These are phyloP conservation scores for Golubevia pallescens DNA, from an alignment of 1,284 basidiomycete species.

Conservation along the genomic window DNA sequence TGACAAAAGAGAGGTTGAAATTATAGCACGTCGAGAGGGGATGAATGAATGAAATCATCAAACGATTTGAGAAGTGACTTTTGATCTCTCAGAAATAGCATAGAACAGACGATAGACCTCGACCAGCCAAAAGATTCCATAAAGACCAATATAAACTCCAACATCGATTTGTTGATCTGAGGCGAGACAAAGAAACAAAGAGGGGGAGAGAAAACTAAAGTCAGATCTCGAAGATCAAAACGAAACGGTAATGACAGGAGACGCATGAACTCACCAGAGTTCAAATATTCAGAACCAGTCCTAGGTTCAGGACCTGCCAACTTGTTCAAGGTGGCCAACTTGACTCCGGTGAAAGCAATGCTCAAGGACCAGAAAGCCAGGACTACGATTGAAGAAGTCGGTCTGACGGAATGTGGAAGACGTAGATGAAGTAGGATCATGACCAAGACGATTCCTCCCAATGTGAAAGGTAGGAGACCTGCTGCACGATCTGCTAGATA, in stretches of 20 bases:
- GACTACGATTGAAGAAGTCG: slow-evolving; percentile 13
- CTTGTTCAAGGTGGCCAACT: slow-evolving; percentile 19
- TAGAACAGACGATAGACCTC: too few relatives aligned
- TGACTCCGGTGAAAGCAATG: slow-evolving; percentile 26
- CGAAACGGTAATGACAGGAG: too few relatives aligned
- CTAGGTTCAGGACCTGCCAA: slow-evolving; percentile 25
- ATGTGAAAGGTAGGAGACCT: slow-evolving; percentile 34
- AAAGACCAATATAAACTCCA: slow-evolving; percentile 28
- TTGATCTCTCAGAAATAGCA: too few relatives aligned
- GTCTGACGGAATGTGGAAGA: slow-evolving; percentile 3
- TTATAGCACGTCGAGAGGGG: too few relatives aligned
- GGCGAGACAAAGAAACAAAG: too few relatives aligned
- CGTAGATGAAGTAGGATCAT: slow-evolving; percentile 28
- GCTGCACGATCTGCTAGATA: slow-evolving; percentile 34
- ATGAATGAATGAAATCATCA: too few relatives aligned
- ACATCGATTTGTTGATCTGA: slow-evolving; percentile 39
- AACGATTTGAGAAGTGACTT: too few relatives aligned
- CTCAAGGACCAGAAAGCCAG: slow-evolving; percentile 29
- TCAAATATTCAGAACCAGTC: slow-evolving; percentile 24
- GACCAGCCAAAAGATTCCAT: slow-evolving; percentile 17
- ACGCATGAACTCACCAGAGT: too few relatives aligned
- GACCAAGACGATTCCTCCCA: slow-evolving; percentile 31
- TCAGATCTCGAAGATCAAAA: too few relatives aligned
- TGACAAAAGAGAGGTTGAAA: too few relatives aligned
- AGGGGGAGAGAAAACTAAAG: too few relatives aligned